Evolutionary conservation across 176 grass and related monocot genomes (phyloP).

Genomic region (Lolium multiflorum): DNA sequence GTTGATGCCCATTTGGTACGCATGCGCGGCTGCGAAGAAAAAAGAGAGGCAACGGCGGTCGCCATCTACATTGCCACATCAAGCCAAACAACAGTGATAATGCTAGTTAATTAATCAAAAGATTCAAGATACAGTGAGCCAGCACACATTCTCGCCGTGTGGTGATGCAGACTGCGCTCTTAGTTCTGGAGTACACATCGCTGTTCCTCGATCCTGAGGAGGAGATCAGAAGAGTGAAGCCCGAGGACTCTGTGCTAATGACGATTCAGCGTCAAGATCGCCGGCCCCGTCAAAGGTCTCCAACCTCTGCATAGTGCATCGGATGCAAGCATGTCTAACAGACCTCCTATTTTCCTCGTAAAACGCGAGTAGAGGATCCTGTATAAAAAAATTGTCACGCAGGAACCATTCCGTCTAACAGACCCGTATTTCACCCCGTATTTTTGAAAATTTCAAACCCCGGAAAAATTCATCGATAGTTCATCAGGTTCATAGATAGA

Average conservation of each 20-base stretch:
- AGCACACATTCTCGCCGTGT: not conserved
- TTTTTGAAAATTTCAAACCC: no score
- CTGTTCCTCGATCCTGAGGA: not conserved
- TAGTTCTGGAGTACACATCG: not conserved
- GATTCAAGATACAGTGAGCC: not conserved
- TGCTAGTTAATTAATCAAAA: not conserved
- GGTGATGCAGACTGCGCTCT: not conserved
- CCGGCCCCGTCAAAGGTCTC: not conserved
- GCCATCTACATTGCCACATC: not conserved
- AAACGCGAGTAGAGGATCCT: no score
- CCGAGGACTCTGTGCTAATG: not conserved
- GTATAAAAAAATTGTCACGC: no score
- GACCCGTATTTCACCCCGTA: no score
- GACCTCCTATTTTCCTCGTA: no score
- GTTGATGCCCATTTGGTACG: not conserved
- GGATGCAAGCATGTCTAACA: no score
- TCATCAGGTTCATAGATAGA: no score
- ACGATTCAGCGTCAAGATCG: not conserved
- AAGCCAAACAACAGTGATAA: not conserved
- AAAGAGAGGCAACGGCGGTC: not conserved
- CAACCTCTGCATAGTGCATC: no score
- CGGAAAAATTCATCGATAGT: no score
- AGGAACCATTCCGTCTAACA: no score
- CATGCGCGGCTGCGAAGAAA: not conserved
- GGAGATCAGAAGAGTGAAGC: slow-evolving; percentile 1